These are phyloP conservation scores for Camellia oleifera DNA, from an alignment of 179 eudicot species.

Conservation along the genomic window DNA sequence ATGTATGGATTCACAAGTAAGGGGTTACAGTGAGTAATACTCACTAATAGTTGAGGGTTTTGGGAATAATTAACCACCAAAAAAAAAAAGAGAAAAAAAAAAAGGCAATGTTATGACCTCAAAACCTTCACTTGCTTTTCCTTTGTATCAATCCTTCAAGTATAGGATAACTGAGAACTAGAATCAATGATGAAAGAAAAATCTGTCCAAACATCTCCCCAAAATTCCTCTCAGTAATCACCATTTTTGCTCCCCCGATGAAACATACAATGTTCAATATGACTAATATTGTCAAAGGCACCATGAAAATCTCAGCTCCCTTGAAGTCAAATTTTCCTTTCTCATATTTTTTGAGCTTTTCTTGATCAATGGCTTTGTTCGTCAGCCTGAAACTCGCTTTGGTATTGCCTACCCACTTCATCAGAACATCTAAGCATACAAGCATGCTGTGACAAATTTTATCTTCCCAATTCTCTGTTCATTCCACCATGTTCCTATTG, in stretches of 20 bases:
- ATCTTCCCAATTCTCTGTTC: conserved; percentile 23
- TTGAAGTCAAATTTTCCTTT: conserved; percentile 28
- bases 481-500: neutral
- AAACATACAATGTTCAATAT: conserved; percentile 22
- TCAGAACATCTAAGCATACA: conserved; percentile 20
- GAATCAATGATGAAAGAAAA: conserved; percentile 13
- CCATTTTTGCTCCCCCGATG: conserved; percentile 22
- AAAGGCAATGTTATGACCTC: too few species aligned
- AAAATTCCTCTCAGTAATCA: conserved; percentile 8
- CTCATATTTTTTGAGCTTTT: conserved; percentile 20
- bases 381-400: conserved; percentile 28
- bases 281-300: conserved; percentile 27
- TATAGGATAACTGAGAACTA: conserved; percentile 27
- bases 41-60: too few species aligned
- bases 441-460: conserved; percentile 16
- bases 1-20: too few species aligned
- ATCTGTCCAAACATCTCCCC: conserved; percentile 25
- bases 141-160: conserved; percentile 15
- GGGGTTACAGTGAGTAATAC: too few species aligned
- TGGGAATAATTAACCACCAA: too few species aligned
- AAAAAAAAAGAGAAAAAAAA: too few species aligned
- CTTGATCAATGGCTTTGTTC: conserved; percentile 30
- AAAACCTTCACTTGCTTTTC: neutral
- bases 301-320: conserved; percentile 28
- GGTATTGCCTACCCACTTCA: conserved; percentile 23